A percentile compares a stretch with the other conserved stretches of the same genome.
phyloP scores from a whole-genome alignment of 192 early-diverging fungal genomes.

The Obelidium mucronatum region DNA sequence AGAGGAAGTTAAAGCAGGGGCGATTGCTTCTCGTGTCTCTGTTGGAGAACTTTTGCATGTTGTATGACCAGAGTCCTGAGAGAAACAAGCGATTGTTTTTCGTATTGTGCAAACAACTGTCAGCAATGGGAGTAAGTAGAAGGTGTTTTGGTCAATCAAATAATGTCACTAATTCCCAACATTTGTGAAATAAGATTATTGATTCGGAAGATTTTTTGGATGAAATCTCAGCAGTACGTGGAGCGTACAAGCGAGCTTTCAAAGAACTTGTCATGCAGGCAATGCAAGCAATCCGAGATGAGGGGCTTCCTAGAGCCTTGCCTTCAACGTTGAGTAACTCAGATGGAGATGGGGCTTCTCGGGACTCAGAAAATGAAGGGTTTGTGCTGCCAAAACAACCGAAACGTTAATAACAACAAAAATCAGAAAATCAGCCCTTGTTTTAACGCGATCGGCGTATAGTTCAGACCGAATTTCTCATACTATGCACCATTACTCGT shows the following conservation, averaged over 20 bases:
- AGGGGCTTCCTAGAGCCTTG: constrained; percentile 19
- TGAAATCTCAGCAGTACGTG: constrained; percentile 83
- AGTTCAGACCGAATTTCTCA: too few relatives aligned
- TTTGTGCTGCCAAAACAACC: too few relatives aligned
- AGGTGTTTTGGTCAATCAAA: too few relatives aligned
- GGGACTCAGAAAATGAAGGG: too few relatives aligned
- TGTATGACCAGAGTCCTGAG: constrained; percentile 88
- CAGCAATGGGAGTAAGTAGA: constrained; percentile 72
- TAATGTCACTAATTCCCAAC: constrained; percentile 5
- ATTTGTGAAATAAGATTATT: constrained; percentile 41
- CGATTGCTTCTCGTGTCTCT: constrained; percentile 86
- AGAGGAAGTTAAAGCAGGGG: constrained; percentile 66
- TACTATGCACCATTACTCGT: not conserved
- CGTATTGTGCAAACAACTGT: constrained; percentile 86
- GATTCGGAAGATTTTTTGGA: constrained; percentile 71
- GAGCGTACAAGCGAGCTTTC: constrained; percentile 88
- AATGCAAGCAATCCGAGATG: constrained; percentile 67
- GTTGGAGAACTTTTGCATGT: constrained; percentile 88
- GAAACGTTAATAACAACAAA: not conserved
- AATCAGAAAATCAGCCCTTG: not conserved
- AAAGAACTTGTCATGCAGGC: constrained; percentile 82
- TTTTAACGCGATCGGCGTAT: constrained; percentile 12
- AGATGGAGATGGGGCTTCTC: not conserved
- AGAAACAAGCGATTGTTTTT: constrained; percentile 87
- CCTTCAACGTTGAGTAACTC: not conserved